Evolutionary conservation across 805 yeast species (phyloP), one percentile per base, ranked within the genome.

Genomic region (Brettanomyces bruxellensis): DNA sequence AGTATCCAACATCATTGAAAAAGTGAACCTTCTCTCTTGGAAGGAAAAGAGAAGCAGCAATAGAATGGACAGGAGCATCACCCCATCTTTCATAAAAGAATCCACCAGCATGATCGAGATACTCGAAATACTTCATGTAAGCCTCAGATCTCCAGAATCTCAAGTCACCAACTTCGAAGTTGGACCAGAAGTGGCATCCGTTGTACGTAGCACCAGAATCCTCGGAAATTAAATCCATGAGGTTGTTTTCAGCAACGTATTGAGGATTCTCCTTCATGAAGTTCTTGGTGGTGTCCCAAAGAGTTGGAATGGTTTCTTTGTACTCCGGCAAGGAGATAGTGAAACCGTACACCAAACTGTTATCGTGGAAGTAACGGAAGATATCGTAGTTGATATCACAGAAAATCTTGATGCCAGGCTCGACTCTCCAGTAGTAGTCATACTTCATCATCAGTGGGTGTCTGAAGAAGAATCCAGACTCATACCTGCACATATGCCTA

Each of bases 71-170:
- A 34, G 96, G 96, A 25, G 95, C 95, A 65, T 87, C 96, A 56
- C 95, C 95, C 96, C 95, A 86, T 66, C 95, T 76, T 70, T 85
- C 89, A 64, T 87, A 88, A 69, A 84, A 88, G 69, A 88, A 88
- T n/a, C 95, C 95, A 62, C 96, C 95, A 13, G 83, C 76, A 51
- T 76, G 64, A 65, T 88, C 95, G 58, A 88, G 74, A 55, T 73
- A 69, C 18, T 85, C 83, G 56, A 88, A 88, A 65, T 82, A 88
- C 47, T 75, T 72, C 41, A 65, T 55, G 61, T 88, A 88, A 7
- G 86, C 86, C 45, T 81, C 78, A 18, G 78, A 65, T 61, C 93
- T 74, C 87, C 88, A 86, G 62, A 87, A 76, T 46, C 76, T 73
- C 64, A 86, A 72, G 45, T 79, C 75, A 6, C 83, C 95, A 58